These are phyloP conservation scores for Penicillium concentricum DNA, from an alignment of 2,329 filamentous ascomycete species.

Conservation along the genomic window DNA sequence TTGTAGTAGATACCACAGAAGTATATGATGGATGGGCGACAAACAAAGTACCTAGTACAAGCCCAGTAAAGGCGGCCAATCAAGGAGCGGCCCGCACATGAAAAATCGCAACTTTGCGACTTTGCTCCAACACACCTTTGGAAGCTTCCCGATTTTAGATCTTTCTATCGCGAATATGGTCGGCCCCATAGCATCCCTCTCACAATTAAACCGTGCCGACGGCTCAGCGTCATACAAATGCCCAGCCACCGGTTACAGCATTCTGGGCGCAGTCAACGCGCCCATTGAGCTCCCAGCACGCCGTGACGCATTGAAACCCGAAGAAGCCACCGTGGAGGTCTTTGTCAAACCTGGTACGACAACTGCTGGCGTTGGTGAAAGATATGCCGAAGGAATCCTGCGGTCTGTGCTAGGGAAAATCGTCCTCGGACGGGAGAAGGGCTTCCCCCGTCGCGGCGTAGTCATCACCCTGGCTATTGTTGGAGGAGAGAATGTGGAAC, in stretches of 20 bases:
- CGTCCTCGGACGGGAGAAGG: constrained; percentile 44
- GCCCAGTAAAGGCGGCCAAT: constrained; percentile 13
- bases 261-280: constrained; percentile 86
- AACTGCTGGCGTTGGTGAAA: constrained; percentile 77
- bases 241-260: constrained; percentile 63
- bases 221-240: constrained; percentile 45
- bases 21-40: neutral
- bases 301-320: constrained; percentile 78
- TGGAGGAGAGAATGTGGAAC: constrained; percentile 34
- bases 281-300: constrained; percentile 80
- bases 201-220: constrained; percentile 38
- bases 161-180: constrained; percentile 30
- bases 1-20: neutral
- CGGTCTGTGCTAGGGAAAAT: constrained; percentile 38
- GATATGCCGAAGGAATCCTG: constrained; percentile 69
- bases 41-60: constrained; percentile 1
- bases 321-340: constrained; percentile 88
- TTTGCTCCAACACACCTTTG: neutral
- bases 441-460: constrained; percentile 43
- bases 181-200: constrained; percentile 35
- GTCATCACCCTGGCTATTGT: constrained; percentile 45
- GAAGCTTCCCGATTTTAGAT: neutral
- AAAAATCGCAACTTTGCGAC: constrained; percentile 15
- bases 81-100: constrained; percentile 16
- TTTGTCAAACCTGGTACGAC: constrained; percentile 82